These are phyloP conservation scores for Candida smagusa DNA, from an alignment of 1,139 yeast genomes.

Conservation along the genomic window DNA sequence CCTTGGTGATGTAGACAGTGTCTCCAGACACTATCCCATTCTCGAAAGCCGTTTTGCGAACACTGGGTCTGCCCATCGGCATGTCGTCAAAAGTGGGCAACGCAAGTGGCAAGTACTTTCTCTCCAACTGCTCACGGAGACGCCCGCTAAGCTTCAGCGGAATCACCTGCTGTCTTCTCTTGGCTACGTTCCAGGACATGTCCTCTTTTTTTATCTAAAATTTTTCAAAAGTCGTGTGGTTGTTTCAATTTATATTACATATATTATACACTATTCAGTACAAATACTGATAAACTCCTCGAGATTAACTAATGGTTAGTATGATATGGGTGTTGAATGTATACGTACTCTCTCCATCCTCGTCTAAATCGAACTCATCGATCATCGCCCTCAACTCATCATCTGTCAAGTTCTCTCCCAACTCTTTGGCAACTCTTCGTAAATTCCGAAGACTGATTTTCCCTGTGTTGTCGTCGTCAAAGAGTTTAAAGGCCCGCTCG, in stretches of 20 bases:
- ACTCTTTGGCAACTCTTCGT: slow-evolving; percentile 85
- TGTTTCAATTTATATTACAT: too few species aligned
- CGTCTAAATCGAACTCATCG: slow-evolving; percentile 94
- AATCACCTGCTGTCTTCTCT: slow-evolving; percentile 38
- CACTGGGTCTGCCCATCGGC: slow-evolving; percentile 4
- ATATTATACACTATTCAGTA: slow-evolving; percentile 46
- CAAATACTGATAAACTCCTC: slow-evolving; percentile 92
- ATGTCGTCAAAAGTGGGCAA: slow-evolving; percentile 35
- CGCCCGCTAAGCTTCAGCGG: slow-evolving; percentile 30
- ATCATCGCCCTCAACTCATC: slow-evolving; percentile 96
- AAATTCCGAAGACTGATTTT: slow-evolving; percentile 79
- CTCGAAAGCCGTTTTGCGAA: slow-evolving; percentile 23
- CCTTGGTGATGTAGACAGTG: slow-evolving; percentile 54
- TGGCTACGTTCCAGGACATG: slow-evolving; percentile 40
- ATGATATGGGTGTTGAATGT: slow-evolving; percentile 2
- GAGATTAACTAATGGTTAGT: slow-evolving; percentile 57
- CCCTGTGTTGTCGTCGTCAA: slow-evolving; percentile 88
- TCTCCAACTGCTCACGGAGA: slow-evolving; percentile 26
- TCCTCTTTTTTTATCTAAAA: slow-evolving; percentile 6
- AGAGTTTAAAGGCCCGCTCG: slow-evolving; percentile 81
- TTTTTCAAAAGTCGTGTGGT: slow-evolving; percentile 2
- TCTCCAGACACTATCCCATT: slow-evolving; percentile 43
- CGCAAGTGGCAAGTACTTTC: slow-evolving; percentile 18
- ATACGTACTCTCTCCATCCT: slow-evolving; percentile 80
- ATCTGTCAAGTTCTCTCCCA: slow-evolving; percentile 89